These are phyloP conservation scores for Knoxia roxburghii DNA, from an alignment of 257 asterid species.

Conservation along the genomic window DNA sequence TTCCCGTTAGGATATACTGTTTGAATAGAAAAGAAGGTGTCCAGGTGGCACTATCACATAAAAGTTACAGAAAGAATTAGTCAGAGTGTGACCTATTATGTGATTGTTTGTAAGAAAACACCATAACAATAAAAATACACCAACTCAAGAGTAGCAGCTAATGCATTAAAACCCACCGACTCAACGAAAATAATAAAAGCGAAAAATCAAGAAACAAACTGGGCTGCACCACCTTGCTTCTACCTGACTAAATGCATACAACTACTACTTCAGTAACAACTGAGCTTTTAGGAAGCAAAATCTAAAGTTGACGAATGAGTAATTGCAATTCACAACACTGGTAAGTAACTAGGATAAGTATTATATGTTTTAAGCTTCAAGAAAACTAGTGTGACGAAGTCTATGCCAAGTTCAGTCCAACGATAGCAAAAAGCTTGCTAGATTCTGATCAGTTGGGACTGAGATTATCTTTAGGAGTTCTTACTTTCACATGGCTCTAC, in stretches of 20 bases:
- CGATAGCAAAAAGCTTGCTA: too few relatives aligned
- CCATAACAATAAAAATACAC: not conserved
- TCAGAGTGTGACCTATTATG: not conserved
- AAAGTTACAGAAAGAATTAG: slow-evolving; percentile 19
- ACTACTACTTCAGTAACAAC: too few relatives aligned
- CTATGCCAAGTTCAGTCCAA: not conserved
- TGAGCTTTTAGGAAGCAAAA: too few relatives aligned
- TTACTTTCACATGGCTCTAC: not conserved
- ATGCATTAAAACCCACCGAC: slow-evolving; percentile 1
- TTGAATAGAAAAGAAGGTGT: slow-evolving; percentile 86
- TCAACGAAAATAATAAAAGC: not conserved
- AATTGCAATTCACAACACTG: too few relatives aligned
- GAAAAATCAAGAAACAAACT: not conserved
- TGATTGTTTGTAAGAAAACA: not conserved
- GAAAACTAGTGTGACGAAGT: too few relatives aligned
- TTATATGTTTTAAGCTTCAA: too few relatives aligned
- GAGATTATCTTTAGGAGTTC: not conserved
- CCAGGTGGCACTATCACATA: slow-evolving; percentile 79
- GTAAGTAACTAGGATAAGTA: too few relatives aligned
- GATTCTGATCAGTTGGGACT: not conserved
- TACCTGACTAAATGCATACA: not conserved
- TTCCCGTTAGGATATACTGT: slow-evolving; percentile 82
- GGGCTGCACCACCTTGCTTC: not conserved
- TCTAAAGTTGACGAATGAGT: too few relatives aligned
- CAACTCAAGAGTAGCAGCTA: not conserved